Base-by-base conservation (phyloP, 768 basidiomycete genomes). In the Auriculariales sp. region DNA sequence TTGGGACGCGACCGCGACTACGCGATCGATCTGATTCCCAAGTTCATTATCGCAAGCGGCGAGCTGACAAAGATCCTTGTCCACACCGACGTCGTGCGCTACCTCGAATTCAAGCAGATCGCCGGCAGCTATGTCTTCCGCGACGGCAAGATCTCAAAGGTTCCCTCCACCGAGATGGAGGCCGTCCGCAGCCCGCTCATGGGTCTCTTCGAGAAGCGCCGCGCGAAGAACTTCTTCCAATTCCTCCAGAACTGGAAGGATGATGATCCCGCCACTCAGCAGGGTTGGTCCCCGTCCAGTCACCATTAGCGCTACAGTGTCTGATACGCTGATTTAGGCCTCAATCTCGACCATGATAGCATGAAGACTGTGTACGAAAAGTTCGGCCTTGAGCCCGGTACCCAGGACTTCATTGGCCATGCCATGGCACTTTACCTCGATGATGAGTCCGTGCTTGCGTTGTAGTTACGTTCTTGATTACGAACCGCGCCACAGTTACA, bases 51-150 rank as follows among this genome's bases (percentile, higher is more conserved):
- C 59, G 85, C 95, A 27, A 91, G 89, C 10, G 95, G 95, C 49
- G 93, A 97, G 66, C 82, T 99, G 61, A 95, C 93, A 48, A 85
- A 83, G 68, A 98, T 99, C 67, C 83, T 99, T 55, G 92, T 99
- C 34, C 93, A 98, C 71, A 98, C 95, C 55, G 92, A 99, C 62
- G 95, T 99, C 54, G 93, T 88, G 34, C 83, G 92, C 53, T 99
- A 99, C 68, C 83, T 99, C 60, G 95, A 98, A 64, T 99, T 99
- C 75, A 99, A 98, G 73, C 94, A 97, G 70, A 97, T 99, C 67
- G 91, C 95, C 0, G 95, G 94, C 49, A 92, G 88, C 62, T 99
- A 84, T 67, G 95, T 99, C 52, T 97, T 92, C 65, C 83, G 94
- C 49, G 94, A 98, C 65, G 91, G 92, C 47, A 86, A 67, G 68